phyloP scores from a whole-genome alignment of 2,329 filamentous ascomycete genomes.

The Torrubiella hemipterigena region DNA sequence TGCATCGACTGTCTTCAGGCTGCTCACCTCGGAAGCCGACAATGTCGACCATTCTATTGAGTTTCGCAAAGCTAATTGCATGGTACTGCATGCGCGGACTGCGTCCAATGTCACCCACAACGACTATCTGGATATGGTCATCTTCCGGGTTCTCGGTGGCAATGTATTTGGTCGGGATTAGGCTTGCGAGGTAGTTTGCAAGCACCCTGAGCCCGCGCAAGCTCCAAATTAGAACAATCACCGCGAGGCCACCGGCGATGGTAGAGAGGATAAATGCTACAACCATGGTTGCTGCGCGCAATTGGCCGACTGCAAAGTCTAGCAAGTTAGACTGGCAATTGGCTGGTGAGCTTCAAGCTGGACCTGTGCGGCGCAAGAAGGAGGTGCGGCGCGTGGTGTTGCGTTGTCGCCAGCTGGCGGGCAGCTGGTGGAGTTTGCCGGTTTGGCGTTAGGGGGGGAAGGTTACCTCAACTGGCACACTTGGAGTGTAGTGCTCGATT shows the following conservation, averaged over 20 bases:
- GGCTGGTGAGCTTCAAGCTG: too few species aligned
- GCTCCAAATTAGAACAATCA: conserved; percentile 17
- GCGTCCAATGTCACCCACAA: conserved; percentile 87
- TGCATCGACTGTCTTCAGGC: neutral
- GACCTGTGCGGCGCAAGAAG: too few species aligned
- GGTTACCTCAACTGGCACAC: too few species aligned
- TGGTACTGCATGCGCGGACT: conserved; percentile 99
- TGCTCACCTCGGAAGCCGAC: conserved; percentile 72
- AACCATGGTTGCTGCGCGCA: conserved; percentile 2
- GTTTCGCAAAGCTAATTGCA: conserved; percentile 78
- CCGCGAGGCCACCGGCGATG: conserved; percentile 20
- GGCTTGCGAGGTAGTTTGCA: conserved; percentile 10
- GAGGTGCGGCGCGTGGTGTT: too few species aligned
- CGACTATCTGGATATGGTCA: conserved; percentile 62
- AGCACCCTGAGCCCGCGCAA: conserved; percentile 12
- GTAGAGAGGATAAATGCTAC: conserved; percentile 20
- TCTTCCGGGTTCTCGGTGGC: conserved; percentile 21
- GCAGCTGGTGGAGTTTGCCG: too few species aligned
- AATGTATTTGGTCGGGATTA: conserved; percentile 22
- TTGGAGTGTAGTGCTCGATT: too few species aligned
- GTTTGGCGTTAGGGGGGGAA: too few species aligned
- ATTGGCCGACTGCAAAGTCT: too few species aligned
- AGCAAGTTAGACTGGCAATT: too few species aligned
- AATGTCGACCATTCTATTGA: conserved; percentile 69
- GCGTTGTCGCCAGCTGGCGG: too few species aligned